Conservation (phyloP, 805 yeast species). For the Metschnikowia colocasiae region DNA sequence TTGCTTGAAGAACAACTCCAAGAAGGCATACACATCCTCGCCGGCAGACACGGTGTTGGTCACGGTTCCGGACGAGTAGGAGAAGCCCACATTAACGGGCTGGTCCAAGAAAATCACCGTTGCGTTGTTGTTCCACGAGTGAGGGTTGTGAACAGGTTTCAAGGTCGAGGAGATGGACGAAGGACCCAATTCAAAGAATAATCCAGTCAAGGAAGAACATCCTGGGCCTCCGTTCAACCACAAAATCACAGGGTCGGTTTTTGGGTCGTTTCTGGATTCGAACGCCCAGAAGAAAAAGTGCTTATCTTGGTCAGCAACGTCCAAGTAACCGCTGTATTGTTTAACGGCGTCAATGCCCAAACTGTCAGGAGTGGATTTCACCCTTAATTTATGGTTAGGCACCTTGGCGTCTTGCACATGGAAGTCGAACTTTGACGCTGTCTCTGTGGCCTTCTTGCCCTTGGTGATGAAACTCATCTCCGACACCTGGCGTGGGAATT, state of each 20-base stretch:
- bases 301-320: constrained; percentile 75
- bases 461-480: constrained; percentile 47
- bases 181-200: constrained; percentile 91
- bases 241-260: constrained; percentile 77
- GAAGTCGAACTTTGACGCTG: constrained; percentile 30
- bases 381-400: constrained; percentile 29
- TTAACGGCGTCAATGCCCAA: constrained; percentile 79
- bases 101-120: constrained; percentile 89
- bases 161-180: constrained; percentile 63
- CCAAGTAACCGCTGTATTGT: constrained; percentile 84
- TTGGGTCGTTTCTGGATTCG: constrained; percentile 69
- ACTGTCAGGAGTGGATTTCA: constrained; percentile 19
- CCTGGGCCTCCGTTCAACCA: constrained; percentile 99
- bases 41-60: constrained; percentile 78
- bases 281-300: constrained; percentile 93
- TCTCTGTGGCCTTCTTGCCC: constrained; percentile 40
- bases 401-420: constrained; percentile 37
- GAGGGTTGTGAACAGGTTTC: constrained; percentile 72
- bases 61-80: constrained; percentile 66
- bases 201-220: constrained; percentile 86
- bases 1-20: constrained; percentile 76
- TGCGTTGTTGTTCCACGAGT: constrained; percentile 90
- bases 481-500: constrained; percentile 54
- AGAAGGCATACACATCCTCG: constrained; percentile 78
- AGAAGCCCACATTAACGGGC: constrained; percentile 90